phyloP scores from a whole-genome alignment of 179 eudicot species.

The Nepenthes alata region DNA sequence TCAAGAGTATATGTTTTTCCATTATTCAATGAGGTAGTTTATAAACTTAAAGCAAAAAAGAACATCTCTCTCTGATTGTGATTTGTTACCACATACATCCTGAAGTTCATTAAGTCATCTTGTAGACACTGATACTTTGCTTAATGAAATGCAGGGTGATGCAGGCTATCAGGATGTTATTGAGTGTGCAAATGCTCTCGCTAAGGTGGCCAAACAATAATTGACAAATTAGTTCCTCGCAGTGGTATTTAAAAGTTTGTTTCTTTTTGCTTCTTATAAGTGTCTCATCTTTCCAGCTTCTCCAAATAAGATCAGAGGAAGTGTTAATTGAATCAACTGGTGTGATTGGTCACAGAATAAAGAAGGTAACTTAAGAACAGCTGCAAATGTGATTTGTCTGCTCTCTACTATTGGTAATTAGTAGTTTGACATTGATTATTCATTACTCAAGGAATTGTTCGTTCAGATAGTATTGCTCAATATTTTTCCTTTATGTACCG shows the following conservation, averaged over 20 bases:
- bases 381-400: background rate
- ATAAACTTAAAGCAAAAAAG: too few species aligned
- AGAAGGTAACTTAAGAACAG: constrained; percentile 45
- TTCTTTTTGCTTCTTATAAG: background rate
- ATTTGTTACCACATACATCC: background rate
- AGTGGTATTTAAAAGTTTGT: constrained; percentile 1
- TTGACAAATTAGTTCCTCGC: constrained; percentile 1
- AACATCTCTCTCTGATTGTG: background rate
- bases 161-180: constrained; percentile 83
- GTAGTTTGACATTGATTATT: too few species aligned
- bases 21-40: background rate
- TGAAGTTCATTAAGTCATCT: background rate
- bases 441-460: too few species aligned
- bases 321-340: constrained; percentile 94
- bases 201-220: constrained; percentile 40
- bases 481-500: background rate
- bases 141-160: constrained; percentile 55
- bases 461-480: background rate
- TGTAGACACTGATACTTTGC: background rate
- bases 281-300: constrained; percentile 28
- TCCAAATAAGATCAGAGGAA: constrained; percentile 49
- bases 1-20: background rate
- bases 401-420: background rate
- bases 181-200: constrained; percentile 65
- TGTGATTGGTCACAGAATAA: constrained; percentile 90